These are phyloP conservation scores for Mangifera indica DNA, from an alignment of 345 rosid genomes.

Conservation along the genomic window DNA sequence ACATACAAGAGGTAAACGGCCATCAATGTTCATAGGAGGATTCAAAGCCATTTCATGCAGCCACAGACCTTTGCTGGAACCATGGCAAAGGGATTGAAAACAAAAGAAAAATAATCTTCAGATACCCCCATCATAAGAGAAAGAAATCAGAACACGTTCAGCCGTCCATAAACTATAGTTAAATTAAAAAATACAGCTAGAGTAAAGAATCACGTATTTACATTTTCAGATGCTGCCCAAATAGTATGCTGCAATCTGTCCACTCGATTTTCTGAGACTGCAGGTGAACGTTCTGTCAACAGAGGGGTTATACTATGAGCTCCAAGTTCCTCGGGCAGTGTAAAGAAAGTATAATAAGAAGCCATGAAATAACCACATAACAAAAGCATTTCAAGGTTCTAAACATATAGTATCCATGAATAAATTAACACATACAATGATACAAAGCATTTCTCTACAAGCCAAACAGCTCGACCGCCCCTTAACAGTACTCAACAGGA, in stretches of 20 bases:
- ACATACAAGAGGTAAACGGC: conserved; percentile 60
- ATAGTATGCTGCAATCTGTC: conserved; percentile 75
- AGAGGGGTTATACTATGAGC: conserved; percentile 84
- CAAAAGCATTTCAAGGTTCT: background rate
- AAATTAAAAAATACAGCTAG: conserved; percentile 6
- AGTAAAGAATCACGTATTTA: conserved; percentile 26
- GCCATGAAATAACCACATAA: background rate
- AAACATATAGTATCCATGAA: background rate
- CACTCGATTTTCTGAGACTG: conserved; percentile 72
- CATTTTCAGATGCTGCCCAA: conserved; percentile 85
- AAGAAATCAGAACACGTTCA: background rate
- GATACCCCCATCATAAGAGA: background rate
- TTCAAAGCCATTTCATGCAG: conserved; percentile 75
- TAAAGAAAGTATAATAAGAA: conserved; percentile 16
- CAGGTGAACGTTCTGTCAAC: conserved; percentile 65
- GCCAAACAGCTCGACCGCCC: conserved; percentile 98
- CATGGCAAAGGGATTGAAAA: conserved; percentile 5
- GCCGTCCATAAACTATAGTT: background rate
- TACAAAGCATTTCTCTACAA: conserved; percentile 91
- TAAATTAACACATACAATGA: conserved; percentile 48
- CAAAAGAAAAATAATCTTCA: background rate
- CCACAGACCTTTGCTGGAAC: conserved; percentile 57
- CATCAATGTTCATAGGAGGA: conserved; percentile 57
- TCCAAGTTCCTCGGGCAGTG: conserved; percentile 64
- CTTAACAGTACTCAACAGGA: conserved; percentile 64